phyloP scores from a whole-genome alignment of 2,329 filamentous ascomycete genomes.

The Microascus cirrosus region DNA sequence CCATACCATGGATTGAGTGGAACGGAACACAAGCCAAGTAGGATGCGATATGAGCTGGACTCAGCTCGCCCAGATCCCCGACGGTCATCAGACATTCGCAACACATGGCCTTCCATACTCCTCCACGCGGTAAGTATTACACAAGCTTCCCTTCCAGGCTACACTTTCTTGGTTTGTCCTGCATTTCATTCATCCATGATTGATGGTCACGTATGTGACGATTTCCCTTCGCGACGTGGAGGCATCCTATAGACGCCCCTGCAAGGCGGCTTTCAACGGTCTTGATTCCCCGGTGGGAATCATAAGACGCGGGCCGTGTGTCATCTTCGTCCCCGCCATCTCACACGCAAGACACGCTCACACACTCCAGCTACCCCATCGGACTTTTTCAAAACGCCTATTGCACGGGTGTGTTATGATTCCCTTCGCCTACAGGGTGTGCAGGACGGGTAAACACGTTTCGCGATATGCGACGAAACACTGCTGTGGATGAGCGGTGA shows the following conservation, averaged over 20 bases:
- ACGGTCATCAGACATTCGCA: background rate
- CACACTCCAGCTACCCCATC: too few species aligned
- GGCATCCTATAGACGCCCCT: background rate
- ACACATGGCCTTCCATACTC: background rate
- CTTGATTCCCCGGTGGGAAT: background rate
- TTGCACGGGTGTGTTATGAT: too few species aligned
- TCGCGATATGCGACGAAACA: background rate
- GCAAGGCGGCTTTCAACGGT: background rate
- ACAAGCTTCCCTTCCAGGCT: background rate
- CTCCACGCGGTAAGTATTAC: background rate
- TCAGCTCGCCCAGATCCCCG: background rate
- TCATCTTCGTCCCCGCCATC: background rate
- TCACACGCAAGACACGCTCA: background rate
- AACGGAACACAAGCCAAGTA: background rate
- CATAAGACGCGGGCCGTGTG: background rate
- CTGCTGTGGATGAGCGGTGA: background rate
- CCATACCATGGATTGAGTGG: background rate
- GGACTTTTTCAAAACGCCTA: too few species aligned
- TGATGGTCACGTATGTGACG: background rate
- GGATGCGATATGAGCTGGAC: background rate
- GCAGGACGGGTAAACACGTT: background rate
- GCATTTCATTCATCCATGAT: background rate
- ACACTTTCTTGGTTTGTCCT: background rate
- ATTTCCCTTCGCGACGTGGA: background rate
- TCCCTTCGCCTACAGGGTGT: too few species aligned